These are phyloP conservation scores for Annulohypoxylon nitens DNA, from an alignment of 495 filamentous ascomycete species.

Conservation along the genomic window DNA sequence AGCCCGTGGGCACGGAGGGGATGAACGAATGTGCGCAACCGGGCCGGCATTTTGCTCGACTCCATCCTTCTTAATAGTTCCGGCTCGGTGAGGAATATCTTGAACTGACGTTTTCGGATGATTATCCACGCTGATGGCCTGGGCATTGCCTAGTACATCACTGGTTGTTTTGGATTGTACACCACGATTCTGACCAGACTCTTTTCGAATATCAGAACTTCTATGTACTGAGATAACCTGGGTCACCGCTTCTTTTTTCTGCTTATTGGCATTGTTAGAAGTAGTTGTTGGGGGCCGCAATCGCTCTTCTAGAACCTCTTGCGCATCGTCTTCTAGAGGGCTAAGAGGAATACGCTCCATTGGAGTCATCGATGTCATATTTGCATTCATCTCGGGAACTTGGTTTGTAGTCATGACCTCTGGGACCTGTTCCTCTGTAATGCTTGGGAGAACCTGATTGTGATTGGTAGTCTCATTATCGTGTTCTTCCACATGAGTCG, in stretches of 20 bases:
- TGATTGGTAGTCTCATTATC: not conserved
- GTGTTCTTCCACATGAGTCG: not conserved
- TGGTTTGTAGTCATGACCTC: not conserved
- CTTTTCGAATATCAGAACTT: not conserved
- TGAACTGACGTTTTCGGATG: not conserved
- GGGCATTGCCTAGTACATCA: no score
- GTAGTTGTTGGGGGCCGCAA: not conserved
- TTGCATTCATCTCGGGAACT: not conserved
- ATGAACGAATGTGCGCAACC: not conserved
- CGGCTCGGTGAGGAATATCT: not conserved
- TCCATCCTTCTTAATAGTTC: not conserved
- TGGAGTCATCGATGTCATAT: not conserved
- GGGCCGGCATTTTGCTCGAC: not conserved
- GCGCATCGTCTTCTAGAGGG: not conserved
- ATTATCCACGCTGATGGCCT: not conserved
- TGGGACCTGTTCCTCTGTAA: not conserved
- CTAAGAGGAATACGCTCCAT: not conserved
- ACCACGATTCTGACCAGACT: not conserved
- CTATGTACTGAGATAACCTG: not conserved
- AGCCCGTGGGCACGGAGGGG: not conserved
- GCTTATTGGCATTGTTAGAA: not conserved
- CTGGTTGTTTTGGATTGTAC: not conserved
- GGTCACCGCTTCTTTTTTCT: not conserved
- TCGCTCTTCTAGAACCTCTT: not conserved
- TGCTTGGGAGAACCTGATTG: not conserved